Evolutionary conservation across 768 basidiomycete species (phyloP).

Genomic region (Lentinula raphanica): DNA sequence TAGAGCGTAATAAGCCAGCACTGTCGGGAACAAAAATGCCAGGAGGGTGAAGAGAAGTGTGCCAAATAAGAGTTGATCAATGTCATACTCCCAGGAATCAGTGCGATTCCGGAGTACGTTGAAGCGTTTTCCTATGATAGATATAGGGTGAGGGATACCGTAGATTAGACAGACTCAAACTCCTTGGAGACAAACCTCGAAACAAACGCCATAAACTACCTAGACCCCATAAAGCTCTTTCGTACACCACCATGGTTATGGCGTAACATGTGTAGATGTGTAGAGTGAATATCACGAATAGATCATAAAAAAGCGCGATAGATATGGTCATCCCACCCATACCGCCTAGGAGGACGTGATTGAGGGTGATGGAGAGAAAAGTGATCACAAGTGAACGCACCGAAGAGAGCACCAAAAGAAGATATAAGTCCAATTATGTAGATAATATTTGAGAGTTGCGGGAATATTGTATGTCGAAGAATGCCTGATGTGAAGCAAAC

Average conservation of each 20-base stretch:
- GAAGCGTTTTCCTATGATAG: constrained; percentile 64
- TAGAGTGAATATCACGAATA: constrained; percentile 58
- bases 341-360: constrained; percentile 20
- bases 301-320: constrained; percentile 61
- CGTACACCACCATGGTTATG: constrained; percentile 56
- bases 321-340: constrained; percentile 54
- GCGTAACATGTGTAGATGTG: constrained; percentile 72
- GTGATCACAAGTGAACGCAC: not conserved
- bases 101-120: constrained; percentile 85
- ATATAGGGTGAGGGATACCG: not conserved
- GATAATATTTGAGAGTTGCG: constrained; percentile 24
- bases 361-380: constrained; percentile 30
- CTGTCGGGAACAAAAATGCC: constrained; percentile 79
- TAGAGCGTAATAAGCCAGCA: constrained; percentile 77
- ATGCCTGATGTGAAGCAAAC: constrained; percentile 13
- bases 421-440: constrained; percentile 32
- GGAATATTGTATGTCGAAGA: constrained; percentile 17
- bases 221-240: constrained; percentile 48
- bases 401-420: constrained; percentile 13
- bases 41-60: constrained; percentile 83
- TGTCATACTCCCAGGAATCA: constrained; percentile 86
- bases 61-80: constrained; percentile 93
- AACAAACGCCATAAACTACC: constrained; percentile 86
- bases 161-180: not conserved
- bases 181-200: constrained; percentile 49